phyloP scores from a whole-genome alignment of 2,329 filamentous ascomycete species.

The Paecilomyces niveus region DNA sequence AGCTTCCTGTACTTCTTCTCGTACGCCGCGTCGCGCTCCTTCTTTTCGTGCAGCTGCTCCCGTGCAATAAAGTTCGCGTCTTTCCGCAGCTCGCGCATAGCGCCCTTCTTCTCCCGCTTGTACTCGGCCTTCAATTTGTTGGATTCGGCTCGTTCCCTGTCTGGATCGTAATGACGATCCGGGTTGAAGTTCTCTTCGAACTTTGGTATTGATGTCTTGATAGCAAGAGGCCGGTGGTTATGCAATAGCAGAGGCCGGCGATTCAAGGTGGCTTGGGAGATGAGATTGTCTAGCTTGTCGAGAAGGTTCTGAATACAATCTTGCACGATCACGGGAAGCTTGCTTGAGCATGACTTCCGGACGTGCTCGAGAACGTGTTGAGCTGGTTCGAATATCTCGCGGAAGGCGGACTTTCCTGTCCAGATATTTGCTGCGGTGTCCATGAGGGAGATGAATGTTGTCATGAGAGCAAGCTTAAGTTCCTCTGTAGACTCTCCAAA shows the following conservation, averaged over 20 bases:
- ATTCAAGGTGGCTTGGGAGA: conserved; percentile 55
- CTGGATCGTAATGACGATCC: conserved; percentile 92
- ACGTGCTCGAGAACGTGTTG: conserved; percentile 56
- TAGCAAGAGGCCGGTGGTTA: conserved; percentile 78
- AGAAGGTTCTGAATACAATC: conserved; percentile 23
- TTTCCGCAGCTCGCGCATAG: conserved; percentile 87
- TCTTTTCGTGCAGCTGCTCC: conserved; percentile 86
- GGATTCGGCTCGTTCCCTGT: conserved; percentile 78
- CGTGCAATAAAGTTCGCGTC: conserved; percentile 90
- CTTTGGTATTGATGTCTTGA: conserved; percentile 82
- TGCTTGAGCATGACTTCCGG: conserved; percentile 44
- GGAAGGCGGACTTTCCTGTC: conserved; percentile 65
- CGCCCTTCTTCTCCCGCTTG: conserved; percentile 93
- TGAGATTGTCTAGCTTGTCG: conserved; percentile 30
- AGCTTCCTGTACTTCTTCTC: conserved; percentile 93
- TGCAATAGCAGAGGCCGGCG: conserved; percentile 82
- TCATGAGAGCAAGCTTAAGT: conserved; percentile 54
- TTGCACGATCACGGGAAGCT: conserved; percentile 38
- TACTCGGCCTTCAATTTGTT: conserved; percentile 82
- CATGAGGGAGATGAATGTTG: conserved; percentile 59
- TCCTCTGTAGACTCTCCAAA: conserved; percentile 24
- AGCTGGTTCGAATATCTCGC: conserved; percentile 67
- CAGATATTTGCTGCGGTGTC: conserved; percentile 65
- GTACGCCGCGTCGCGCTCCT: conserved; percentile 85
- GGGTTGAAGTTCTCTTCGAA: conserved; percentile 96